Conservation (phyloP, 1,139 yeast species). For the Yamadazyma sp. region DNA sequence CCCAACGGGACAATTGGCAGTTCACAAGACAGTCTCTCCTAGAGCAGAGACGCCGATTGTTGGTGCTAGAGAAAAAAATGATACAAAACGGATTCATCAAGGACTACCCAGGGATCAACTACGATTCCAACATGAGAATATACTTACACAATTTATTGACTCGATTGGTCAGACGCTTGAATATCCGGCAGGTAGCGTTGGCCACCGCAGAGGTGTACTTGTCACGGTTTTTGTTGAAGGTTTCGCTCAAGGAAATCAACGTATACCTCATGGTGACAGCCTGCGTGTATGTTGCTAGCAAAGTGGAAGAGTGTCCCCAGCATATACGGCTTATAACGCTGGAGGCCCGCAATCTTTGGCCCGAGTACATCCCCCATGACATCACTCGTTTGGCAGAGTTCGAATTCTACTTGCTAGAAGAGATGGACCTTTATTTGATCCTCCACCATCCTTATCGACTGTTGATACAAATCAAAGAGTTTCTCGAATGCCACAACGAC, state of each 20-base stretch:
- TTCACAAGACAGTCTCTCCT: conserved; percentile 39
- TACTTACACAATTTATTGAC: conserved; percentile 68
- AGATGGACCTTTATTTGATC: conserved; percentile 75
- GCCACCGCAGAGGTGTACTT: conserved; percentile 89
- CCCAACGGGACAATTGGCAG: conserved; percentile 47
- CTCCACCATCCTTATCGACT: conserved; percentile 90
- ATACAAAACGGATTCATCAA: conserved; percentile 47
- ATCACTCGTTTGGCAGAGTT: conserved; percentile 93
- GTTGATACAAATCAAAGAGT: conserved; percentile 57
- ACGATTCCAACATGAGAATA: conserved; percentile 65
- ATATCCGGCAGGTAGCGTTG: conserved; percentile 76
- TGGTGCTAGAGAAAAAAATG: conserved; percentile 45
- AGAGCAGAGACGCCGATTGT: conserved; percentile 39
- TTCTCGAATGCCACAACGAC: conserved; percentile 30
- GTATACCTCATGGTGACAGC: conserved; percentile 79
- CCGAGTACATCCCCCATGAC: conserved; percentile 91
- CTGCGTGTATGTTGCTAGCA: conserved; percentile 85
- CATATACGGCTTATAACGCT: conserved; percentile 80
- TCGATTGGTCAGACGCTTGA: conserved; percentile 74
- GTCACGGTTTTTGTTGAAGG: conserved; percentile 70
- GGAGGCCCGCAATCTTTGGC: conserved; percentile 92
- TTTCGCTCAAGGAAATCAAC: conserved; percentile 78
- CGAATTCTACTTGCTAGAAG: conserved; percentile 91
- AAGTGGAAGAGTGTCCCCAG: conserved; percentile 93
- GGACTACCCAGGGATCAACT: conserved; percentile 45